Evolutionary conservation across 73 alveolate genomes (phyloP).

Genomic region (Symbiodinium pilosum): DNA sequence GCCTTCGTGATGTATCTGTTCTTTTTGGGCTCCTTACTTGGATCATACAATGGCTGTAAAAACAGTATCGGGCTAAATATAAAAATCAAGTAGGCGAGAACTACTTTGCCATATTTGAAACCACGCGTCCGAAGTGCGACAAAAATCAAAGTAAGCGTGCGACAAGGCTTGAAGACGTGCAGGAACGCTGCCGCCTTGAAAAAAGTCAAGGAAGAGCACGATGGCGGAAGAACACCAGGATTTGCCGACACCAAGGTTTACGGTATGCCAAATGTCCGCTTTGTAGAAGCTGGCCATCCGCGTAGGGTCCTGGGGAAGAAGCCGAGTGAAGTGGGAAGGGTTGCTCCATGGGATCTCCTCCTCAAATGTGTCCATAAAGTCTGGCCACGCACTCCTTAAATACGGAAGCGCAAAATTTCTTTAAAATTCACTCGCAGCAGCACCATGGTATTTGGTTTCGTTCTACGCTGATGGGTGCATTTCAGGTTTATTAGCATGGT

Average conservation of each 20-base stretch:
- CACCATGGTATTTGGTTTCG: too few species aligned
- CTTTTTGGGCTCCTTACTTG: constrained; percentile 28
- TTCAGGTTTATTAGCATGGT: too few species aligned
- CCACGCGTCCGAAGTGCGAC: neutral
- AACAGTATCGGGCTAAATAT: neutral
- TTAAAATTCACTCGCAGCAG: too few species aligned
- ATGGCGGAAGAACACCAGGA: neutral
- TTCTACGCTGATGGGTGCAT: too few species aligned
- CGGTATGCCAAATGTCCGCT: constrained; percentile 46
- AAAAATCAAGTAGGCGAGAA: neutral
- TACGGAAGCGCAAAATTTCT: too few species aligned
- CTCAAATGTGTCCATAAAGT: constrained; percentile 36
- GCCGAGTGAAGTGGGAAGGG: neutral
- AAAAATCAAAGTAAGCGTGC: neutral
- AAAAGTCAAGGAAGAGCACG: neutral
- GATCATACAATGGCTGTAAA: neutral
- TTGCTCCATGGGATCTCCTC: neutral
- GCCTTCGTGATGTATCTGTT: neutral
- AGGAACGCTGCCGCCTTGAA: neutral
- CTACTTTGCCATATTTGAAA: neutral
- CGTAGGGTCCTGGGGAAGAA: neutral
- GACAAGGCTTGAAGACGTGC: neutral
- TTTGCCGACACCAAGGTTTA: constrained; percentile 20
- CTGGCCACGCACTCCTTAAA: neutral
- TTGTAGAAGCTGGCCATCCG: neutral